Base-by-base conservation (phyloP, 495 filamentous ascomycete genomes). In the Trichoderma gamsii region DNA sequence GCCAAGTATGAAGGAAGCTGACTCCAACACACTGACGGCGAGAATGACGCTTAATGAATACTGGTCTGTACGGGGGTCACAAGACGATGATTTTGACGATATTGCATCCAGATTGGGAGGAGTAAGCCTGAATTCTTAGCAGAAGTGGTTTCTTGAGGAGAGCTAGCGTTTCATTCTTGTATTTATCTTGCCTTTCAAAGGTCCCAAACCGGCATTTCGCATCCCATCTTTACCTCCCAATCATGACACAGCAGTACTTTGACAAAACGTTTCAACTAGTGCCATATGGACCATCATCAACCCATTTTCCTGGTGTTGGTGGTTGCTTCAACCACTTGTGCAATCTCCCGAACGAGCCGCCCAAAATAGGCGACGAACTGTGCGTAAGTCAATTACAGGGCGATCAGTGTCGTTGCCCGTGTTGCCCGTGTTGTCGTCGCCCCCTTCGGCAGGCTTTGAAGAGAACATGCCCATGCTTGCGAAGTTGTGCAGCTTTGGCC, bases 331-430 rank as follows among this genome's bases (percentile, higher is more conserved):
- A 13, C 44, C 27, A n/a, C 23, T 41, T 38, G 72, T 70, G 74
- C 67, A 73, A 78, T 27, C 25, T 69, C 61, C 73, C 71, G 29
- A 76, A 70, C 61, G 70, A 63, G 76, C 73, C 7, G 73, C 69
- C 76, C 76, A 78, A 0, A 75, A 72, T 32, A 75, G 75, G 15
- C 75, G 69, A 43, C 71, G 75, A 1, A 78, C 70, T 43, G 73
- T 75, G 43, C 76, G 69, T 4, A 29, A 29, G 29, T 29, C 29
- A 29, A 29, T 29, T 29, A 29, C 29, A 29, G 29, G 29, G 51
- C 72, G 69, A 63, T 73, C 70, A 18, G 71, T 73, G 49, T 71
- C 70, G 25, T 76, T 71, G 68, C 64, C 73, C 21, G 76, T 78
- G 63, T 75, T 75, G 67, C 76, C n/a, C n/a, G 29, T 71, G 65